These are phyloP conservation scores for Gossypioides kirkii DNA, from an alignment of 345 rosid genomes.

Conservation along the genomic window DNA sequence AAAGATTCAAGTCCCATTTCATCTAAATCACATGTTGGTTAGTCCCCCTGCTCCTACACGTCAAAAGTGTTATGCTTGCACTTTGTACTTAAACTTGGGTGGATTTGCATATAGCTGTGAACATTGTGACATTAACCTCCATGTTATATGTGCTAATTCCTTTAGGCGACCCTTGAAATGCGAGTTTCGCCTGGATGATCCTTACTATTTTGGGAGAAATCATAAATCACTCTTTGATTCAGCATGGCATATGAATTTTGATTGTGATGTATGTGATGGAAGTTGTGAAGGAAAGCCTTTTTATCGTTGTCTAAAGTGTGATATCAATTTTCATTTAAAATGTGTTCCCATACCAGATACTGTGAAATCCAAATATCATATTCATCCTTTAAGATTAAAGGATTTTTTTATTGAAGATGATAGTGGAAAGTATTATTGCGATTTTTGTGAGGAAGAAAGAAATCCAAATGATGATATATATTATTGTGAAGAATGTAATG, in stretches of 20 bases:
- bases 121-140: neutral
- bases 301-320: neutral
- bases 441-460: neutral
- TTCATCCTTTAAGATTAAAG: neutral
- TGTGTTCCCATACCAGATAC: neutral
- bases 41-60: neutral
- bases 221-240: neutral
- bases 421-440: neutral
- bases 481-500: neutral
- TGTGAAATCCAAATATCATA: neutral
- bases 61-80: neutral
- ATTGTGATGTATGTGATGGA: neutral
- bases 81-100: fast-evolving
- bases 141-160: neutral
- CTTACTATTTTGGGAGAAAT: neutral
- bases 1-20: neutral
- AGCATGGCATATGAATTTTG: fast-evolving
- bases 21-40: neutral
- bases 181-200: neutral
- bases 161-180: neutral
- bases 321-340: neutral
- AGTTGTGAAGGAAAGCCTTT: neutral
- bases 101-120: neutral
- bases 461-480: neutral
- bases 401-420: neutral